Percentiles rank a stretch among this genome's conserved stretches.
Evolutionary conservation across 2,329 filamentous ascomycete species (phyloP).

Genomic region (Fusarium devonianum): DNA sequence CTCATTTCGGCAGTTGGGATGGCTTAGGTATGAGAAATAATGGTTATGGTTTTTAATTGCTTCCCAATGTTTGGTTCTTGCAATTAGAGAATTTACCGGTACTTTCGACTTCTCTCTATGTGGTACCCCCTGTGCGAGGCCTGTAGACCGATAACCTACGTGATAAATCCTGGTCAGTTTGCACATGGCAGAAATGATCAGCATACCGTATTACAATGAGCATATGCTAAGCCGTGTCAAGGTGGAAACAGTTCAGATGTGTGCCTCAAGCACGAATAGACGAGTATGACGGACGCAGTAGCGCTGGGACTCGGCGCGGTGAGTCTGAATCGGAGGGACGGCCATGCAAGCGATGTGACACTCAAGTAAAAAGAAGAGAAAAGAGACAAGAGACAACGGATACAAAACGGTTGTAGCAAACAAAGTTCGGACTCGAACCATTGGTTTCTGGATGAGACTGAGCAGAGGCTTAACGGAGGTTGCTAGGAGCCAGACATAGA

Average conservation of each 20-base stretch:
- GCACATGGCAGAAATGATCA: constrained; percentile 9
- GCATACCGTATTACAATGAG: constrained; percentile 7
- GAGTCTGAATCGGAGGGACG: constrained; percentile 6
- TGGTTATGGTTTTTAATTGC: not conserved
- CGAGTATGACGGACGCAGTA: not conserved
- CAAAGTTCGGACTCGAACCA: not conserved
- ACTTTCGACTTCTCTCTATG: constrained; percentile 11
- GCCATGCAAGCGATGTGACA: constrained; percentile 27
- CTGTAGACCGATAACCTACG: constrained; percentile 9
- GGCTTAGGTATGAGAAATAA: not conserved
- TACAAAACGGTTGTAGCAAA: not conserved
- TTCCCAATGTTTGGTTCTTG: not conserved
- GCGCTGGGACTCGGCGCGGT: not conserved
- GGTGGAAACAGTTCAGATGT: not conserved
- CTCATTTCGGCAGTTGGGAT: not conserved
- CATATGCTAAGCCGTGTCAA: constrained; percentile 3
- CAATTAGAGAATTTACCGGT: constrained; percentile 21
- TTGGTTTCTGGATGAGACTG: too few species aligned
- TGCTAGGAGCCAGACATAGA: too few species aligned
- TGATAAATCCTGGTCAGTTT: constrained; percentile 12
- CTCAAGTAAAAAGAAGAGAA: constrained; percentile 17
- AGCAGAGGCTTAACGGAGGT: too few species aligned
- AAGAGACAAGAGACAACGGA: constrained; percentile 1
- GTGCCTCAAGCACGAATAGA: constrained; percentile 1
- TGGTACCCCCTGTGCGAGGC: constrained; percentile 13